Percentiles rank a stretch among this genome's conserved stretches.
Evolutionary conservation across 2,329 filamentous ascomycete species (phyloP).

Genomic region (Helotiales sp.): DNA sequence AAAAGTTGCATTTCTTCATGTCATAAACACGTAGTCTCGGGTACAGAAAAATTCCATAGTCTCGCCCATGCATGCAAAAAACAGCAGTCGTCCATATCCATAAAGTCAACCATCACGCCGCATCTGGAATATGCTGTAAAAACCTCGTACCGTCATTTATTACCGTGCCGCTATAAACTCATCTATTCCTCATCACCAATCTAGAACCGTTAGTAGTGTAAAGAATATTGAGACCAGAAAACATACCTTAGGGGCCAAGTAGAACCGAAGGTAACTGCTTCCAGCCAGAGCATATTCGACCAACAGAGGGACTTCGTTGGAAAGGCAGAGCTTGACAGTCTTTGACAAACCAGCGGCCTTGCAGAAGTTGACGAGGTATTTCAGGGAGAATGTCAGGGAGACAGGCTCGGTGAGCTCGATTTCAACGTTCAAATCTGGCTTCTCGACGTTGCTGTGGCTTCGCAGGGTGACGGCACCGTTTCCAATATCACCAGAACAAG

Average conservation of each 20-base stretch:
- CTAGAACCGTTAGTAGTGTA: constrained; percentile 48
- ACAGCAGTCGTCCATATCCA: constrained; percentile 36
- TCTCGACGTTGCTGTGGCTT: constrained; percentile 86
- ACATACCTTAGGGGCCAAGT: constrained; percentile 91
- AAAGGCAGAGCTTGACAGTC: constrained; percentile 89
- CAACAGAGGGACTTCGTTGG: constrained; percentile 92
- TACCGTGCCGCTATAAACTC: constrained; percentile 28
- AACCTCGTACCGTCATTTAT: constrained; percentile 38
- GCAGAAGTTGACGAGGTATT: constrained; percentile 99
- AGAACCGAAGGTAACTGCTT: constrained; percentile 93
- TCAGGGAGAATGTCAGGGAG: constrained; percentile 93
- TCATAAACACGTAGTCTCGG: constrained; percentile 23
- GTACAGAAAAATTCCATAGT: constrained; percentile 11
- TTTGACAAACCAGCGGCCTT: constrained; percentile 87
- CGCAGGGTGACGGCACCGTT: constrained; percentile 92
- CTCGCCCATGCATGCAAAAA: constrained; percentile 15
- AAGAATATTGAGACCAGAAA: not conserved
- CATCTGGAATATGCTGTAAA: constrained; percentile 38
- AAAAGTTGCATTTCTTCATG: constrained; percentile 25
- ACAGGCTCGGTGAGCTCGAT: constrained; percentile 94
- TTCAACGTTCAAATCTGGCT: constrained; percentile 82
- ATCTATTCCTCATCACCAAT: constrained; percentile 70
- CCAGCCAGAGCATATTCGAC: constrained; percentile 87
- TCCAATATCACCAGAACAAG: constrained; percentile 91
- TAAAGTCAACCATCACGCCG: constrained; percentile 42